Conservation (phyloP, 108 stramenopile genomes). For the Fragilariopsis cylindrus region DNA sequence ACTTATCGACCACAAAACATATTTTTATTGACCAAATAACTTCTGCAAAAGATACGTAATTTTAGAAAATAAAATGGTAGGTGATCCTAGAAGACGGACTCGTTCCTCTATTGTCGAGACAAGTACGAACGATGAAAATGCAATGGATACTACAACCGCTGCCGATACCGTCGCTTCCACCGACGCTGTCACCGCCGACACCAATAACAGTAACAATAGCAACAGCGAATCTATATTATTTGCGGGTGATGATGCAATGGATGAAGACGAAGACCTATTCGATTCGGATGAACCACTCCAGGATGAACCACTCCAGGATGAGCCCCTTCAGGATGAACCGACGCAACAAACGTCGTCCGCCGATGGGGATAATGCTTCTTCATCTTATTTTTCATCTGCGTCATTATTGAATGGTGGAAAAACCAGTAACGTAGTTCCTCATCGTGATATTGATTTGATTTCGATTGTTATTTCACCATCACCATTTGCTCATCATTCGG, state of each 20-base stretch:
- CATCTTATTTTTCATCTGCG: neutral
- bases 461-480: constrained; percentile 51
- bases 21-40: too few species aligned
- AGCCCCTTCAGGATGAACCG: neutral
- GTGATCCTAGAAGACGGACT: too few species aligned
- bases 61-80: too few species aligned
- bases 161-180: too few species aligned
- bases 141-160: too few species aligned
- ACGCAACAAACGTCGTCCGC: neutral
- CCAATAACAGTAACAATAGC: too few species aligned
- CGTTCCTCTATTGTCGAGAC: too few species aligned
- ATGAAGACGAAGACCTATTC: constrained; percentile 47
- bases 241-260: constrained; percentile 47
- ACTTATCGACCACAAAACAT: too few species aligned
- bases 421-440: neutral
- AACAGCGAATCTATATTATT: constrained; percentile 27
- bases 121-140: too few species aligned
- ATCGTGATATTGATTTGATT: constrained; percentile 23
- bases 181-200: too few species aligned
- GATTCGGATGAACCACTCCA: constrained; percentile 11
- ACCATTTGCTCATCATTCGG: constrained; percentile 80
- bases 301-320: constrained; percentile 10
- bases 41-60: too few species aligned
- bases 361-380: neutral
- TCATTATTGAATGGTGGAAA: neutral